Evolutionary conservation across 2,329 filamentous ascomycete species (phyloP).

Genomic region (Ophiocordyceps robertsii): DNA sequence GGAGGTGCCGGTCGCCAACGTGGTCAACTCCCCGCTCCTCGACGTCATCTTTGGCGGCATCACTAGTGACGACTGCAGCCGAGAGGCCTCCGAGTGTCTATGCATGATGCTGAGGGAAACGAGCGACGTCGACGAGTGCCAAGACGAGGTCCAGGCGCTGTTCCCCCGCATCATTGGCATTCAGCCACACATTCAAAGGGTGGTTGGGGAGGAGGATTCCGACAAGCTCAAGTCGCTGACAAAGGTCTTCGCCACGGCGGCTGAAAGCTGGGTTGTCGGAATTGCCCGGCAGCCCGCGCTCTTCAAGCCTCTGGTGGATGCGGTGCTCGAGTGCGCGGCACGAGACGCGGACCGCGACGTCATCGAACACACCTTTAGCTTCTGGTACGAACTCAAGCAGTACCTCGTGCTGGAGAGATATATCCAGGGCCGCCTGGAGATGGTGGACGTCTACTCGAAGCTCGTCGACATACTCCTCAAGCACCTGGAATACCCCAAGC

Average conservation of each 20-base stretch:
- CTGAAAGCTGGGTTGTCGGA: slow-evolving; percentile 85
- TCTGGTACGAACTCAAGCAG: slow-evolving; percentile 98
- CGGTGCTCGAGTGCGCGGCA: slow-evolving; percentile 81
- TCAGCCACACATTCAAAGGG: slow-evolving; percentile 60
- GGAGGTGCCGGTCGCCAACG: slow-evolving; percentile 72
- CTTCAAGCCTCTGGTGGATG: slow-evolving; percentile 77
- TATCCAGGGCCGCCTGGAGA: slow-evolving; percentile 62
- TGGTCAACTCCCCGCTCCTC: slow-evolving; percentile 77
- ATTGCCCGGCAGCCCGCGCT: slow-evolving; percentile 72
- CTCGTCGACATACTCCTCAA: slow-evolving; percentile 87
- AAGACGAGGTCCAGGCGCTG: slow-evolving; percentile 67
- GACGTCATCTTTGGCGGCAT: slow-evolving; percentile 69
- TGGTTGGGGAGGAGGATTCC: slow-evolving; percentile 66
- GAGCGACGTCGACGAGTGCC: slow-evolving; percentile 80
- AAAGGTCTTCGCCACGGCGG: slow-evolving; percentile 82
- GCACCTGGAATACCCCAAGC: slow-evolving; percentile 75
- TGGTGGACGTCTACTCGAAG: slow-evolving; percentile 72
- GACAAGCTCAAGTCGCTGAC: slow-evolving; percentile 83
- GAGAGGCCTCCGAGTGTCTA: slow-evolving; percentile 82
- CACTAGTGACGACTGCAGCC: slow-evolving; percentile 62
- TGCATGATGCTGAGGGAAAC: slow-evolving; percentile 89
- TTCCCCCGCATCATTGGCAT: slow-evolving; percentile 71
- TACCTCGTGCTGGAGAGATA: slow-evolving; percentile 88
- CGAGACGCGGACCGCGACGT: slow-evolving; percentile 82
- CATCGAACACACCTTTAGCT: slow-evolving; percentile 85